A percentile compares a stretch with the other conserved stretches of the same genome.
These are phyloP conservation scores for Brassica hybrid DNA, from an alignment of 441 rosid genomes.

Conservation along the genomic window DNA sequence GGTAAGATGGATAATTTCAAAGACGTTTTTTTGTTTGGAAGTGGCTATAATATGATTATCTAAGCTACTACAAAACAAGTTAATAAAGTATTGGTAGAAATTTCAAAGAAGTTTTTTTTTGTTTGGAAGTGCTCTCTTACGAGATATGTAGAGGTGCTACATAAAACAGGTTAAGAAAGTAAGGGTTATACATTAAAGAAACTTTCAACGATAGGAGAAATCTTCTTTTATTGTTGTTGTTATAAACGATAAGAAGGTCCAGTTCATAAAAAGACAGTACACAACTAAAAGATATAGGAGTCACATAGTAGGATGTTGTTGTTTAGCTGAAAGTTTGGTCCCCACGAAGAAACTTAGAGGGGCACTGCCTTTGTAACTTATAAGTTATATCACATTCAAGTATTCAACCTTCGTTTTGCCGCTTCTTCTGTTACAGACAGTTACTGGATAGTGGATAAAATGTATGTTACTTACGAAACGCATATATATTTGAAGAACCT, in stretches of 20 bases:
- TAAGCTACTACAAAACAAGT: background rate
- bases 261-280: constrained; percentile 11
- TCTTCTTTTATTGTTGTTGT: constrained; percentile 13
- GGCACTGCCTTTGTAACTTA: constrained; percentile 9
- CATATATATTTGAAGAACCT: background rate
- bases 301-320: constrained; percentile 35
- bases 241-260: constrained; percentile 9
- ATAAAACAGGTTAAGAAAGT: background rate
- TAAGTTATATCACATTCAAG: constrained; percentile 15
- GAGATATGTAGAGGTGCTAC: background rate
- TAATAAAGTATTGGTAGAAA: background rate
- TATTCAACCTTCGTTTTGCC: constrained; percentile 37
- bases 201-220: constrained; percentile 5
- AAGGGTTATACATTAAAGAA: constrained; percentile 4
- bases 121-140: background rate
- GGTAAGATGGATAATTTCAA: constrained; percentile 27
- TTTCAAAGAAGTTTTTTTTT: background rate
- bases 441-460: constrained; percentile 2
- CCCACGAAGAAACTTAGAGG: constrained; percentile 18
- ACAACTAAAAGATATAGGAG: constrained; percentile 31
- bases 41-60: constrained; percentile 23
- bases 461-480: background rate
- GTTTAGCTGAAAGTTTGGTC: constrained; percentile 38
- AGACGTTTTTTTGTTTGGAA: constrained; percentile 23
- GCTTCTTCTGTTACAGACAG: constrained; percentile 29